Conservation (phyloP, 495 filamentous ascomycete genomes). For the Elasticomyces elasticus region DNA sequence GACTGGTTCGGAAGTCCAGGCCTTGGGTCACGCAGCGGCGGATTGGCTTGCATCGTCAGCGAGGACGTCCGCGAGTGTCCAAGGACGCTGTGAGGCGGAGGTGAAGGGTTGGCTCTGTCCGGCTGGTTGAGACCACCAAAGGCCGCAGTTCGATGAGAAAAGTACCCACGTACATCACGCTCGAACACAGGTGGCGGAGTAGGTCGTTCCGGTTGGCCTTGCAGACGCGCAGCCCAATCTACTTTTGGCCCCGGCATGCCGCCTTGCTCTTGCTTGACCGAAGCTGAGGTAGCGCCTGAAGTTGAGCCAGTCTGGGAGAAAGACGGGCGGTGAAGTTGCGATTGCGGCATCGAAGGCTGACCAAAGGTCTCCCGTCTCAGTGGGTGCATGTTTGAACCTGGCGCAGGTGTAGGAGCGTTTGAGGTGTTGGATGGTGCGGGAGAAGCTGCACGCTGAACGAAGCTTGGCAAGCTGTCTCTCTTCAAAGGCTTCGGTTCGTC, state of each 20-base stretch:
- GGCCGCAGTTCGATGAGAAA: slow-evolving; percentile 2
- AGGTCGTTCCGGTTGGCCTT: slow-evolving; percentile 3
- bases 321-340: slow-evolving; percentile 6
- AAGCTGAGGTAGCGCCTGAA: background rate
- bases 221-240: slow-evolving; percentile 14
- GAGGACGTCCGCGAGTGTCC: slow-evolving; percentile 17
- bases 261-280: slow-evolving; percentile 11
- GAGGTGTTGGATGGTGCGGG: slow-evolving; percentile 5
- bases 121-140: slow-evolving; percentile 16
- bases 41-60: slow-evolving; percentile 8
- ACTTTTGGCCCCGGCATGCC: slow-evolving; percentile 1
- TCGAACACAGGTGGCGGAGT: slow-evolving; percentile 5
- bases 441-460: slow-evolving; percentile 1
- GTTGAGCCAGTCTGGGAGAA: slow-evolving; percentile 2
- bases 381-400: background rate
- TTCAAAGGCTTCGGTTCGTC: slow-evolving; percentile 16
- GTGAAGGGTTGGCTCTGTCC: slow-evolving; percentile 15
- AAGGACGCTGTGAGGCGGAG: slow-evolving; percentile 7
- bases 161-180: slow-evolving; percentile 10
- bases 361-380: slow-evolving; percentile 16
- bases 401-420: background rate
- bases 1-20: slow-evolving; percentile 6
- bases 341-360: slow-evolving; percentile 12
- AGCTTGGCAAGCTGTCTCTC: slow-evolving; percentile 6
- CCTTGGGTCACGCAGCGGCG: slow-evolving; percentile 10